Evolutionary conservation across 2,329 filamentous ascomycete genomes (phyloP).

Genomic region (Stachybotrys echinatus): DNA sequence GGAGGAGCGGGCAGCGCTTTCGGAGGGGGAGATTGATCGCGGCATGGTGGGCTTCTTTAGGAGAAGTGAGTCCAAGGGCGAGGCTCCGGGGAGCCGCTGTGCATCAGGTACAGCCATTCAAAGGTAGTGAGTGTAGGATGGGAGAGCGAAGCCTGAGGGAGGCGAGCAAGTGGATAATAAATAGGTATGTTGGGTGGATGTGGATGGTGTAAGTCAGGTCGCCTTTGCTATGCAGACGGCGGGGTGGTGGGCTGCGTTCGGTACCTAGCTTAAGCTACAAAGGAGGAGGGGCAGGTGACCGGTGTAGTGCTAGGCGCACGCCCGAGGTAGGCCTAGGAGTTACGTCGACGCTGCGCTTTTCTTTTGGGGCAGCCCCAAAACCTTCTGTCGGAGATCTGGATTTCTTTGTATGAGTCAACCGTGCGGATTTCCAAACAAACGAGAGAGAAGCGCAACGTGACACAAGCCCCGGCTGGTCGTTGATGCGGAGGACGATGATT

Average conservation of each 20-base stretch:
- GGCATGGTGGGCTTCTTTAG: constrained; percentile 30
- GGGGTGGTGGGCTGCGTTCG: neutral
- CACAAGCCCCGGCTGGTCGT: too few relatives aligned
- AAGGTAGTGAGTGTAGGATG: neutral
- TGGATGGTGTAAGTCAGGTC: too few relatives aligned
- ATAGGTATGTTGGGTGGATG: neutral
- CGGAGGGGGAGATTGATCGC: constrained; percentile 28
- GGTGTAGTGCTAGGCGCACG: neutral
- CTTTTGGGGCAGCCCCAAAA: too few relatives aligned
- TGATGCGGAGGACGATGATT: too few relatives aligned
- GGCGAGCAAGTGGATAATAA: neutral
- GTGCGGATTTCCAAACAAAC: neutral
- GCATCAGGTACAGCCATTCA: neutral
- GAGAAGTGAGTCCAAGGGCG: neutral
- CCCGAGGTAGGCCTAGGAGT: too few relatives aligned
- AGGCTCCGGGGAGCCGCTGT: neutral
- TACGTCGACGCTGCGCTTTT: neutral
- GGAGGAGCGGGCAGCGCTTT: constrained; percentile 43
- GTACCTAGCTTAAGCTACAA: neutral
- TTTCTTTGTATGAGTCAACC: neutral
- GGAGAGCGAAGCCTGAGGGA: neutral
- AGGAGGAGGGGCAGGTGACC: neutral
- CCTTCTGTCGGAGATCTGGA: neutral
- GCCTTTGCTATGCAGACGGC: neutral
- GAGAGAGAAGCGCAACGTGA: neutral